A percentile compares a stretch with the other conserved stretches of the same genome.
Conservation (phyloP, 2,329 filamentous ascomycete genomes). For the Lachnellula subtilissima region DNA sequence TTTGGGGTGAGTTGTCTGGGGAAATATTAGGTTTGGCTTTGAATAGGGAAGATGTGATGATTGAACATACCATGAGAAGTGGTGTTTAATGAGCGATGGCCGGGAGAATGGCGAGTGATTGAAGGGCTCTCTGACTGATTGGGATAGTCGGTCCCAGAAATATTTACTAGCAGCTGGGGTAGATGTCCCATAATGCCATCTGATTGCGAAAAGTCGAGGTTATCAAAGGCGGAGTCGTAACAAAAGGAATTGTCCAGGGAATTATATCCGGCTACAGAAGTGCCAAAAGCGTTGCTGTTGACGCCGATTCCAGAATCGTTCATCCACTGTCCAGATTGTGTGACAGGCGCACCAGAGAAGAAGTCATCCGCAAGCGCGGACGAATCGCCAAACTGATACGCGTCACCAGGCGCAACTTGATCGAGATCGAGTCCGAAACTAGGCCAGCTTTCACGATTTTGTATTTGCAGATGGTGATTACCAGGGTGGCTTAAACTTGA, state of each 20-base stretch:
- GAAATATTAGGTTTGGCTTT: not conserved
- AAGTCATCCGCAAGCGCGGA: not conserved
- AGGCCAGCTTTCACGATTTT: not conserved
- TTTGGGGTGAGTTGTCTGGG: not conserved
- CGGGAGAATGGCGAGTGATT: not conserved
- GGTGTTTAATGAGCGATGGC: not conserved
- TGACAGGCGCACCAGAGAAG: not conserved
- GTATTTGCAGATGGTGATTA: not conserved
- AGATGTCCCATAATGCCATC: not conserved
- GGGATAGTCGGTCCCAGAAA: not conserved
- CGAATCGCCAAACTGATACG: not conserved
- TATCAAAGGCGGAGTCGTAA: not conserved
- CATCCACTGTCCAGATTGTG: not conserved
- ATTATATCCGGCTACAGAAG: not conserved
- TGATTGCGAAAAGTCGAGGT: not conserved
- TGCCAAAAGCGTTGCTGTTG: not conserved
- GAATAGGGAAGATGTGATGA: not conserved
- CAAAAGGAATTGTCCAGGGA: not conserved
- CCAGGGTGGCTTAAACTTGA: constrained; percentile 16
- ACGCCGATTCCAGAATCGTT: not conserved
- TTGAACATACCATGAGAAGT: not conserved
- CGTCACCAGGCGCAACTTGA: not conserved
- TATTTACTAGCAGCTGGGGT: not conserved
- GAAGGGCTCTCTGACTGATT: not conserved
- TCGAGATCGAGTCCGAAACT: not conserved